A percentile compares a stretch with the other conserved stretches of the same genome.
phyloP scores from a whole-genome alignment of 495 filamentous ascomycete genomes.

The Chaetomidium leptoderma region DNA sequence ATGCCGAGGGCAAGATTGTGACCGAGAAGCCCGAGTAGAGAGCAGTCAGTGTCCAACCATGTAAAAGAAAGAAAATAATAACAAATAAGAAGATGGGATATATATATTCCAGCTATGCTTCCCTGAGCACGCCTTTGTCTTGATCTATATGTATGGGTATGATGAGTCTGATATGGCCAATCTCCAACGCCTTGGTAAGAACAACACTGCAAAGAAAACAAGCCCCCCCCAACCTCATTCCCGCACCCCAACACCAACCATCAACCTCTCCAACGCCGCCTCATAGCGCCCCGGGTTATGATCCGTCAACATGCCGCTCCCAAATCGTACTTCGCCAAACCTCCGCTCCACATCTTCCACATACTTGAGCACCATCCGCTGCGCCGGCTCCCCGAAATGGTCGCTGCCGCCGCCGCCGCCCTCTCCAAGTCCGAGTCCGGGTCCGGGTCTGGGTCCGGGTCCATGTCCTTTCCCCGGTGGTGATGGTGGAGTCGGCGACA shows the following conservation, averaged over 20 bases:
- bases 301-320: slow-evolving; percentile 67
- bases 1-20: slow-evolving; percentile 56
- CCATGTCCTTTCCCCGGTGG: slow-evolving; percentile 16
- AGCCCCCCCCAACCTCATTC: background rate
- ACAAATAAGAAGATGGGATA: background rate
- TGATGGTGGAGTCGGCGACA: too few species aligned
- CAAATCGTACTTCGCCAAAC: slow-evolving; percentile 69
- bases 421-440: too few species aligned
- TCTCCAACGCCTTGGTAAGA: too few species aligned
- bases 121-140: too few species aligned
- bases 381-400: slow-evolving; percentile 59
- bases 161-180: too few species aligned
- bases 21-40: slow-evolving; percentile 34
- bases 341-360: slow-evolving; percentile 60
- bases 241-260: slow-evolving; percentile 26
- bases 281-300: slow-evolving; percentile 76
- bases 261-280: slow-evolving; percentile 43
- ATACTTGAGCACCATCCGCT: slow-evolving; percentile 61
- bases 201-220: too few species aligned
- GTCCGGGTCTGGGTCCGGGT: too few species aligned
- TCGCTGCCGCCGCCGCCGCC: too few species aligned
- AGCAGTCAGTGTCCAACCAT: background rate
- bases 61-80: background rate
- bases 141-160: too few species aligned
- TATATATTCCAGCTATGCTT: background rate